These are phyloP conservation scores for Pythium grandisporangium DNA, from an alignment of 352 stramenopile genomes.

Conservation along the genomic window DNA sequence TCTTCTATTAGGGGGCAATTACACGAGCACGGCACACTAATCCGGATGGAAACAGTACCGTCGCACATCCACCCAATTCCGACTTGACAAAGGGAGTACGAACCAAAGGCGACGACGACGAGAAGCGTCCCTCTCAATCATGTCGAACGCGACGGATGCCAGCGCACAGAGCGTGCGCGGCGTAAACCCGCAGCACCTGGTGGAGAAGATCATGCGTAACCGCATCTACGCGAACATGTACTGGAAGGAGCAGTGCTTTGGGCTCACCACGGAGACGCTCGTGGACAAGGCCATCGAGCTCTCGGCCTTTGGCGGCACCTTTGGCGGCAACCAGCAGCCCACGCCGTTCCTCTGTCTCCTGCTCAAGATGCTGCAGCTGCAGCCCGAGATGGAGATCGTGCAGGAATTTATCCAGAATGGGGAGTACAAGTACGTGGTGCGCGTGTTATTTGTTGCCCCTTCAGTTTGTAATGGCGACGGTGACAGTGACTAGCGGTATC, in stretches of 20 bases:
- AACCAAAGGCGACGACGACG: background rate
- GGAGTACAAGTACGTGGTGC: constrained; percentile 91
- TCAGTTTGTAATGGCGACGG: background rate
- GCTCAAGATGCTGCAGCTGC: constrained; percentile 98
- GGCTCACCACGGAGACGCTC: constrained; percentile 92
- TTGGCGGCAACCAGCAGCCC: constrained; percentile 92
- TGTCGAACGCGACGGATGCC: constrained; percentile 89
- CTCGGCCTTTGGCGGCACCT: constrained; percentile 88
- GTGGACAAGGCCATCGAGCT: constrained; percentile 95
- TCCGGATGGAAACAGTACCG: too few relatives aligned
- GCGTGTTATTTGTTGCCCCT: too few relatives aligned
- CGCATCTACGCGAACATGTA: constrained; percentile 94
- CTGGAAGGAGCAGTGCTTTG: constrained; percentile 99
- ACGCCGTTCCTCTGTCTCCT: constrained; percentile 97
- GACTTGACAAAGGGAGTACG: background rate
- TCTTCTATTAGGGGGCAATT: background rate
- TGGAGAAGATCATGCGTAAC: constrained; percentile 98
- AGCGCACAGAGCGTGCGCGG: constrained; percentile 89
- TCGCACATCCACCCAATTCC: too few relatives aligned
- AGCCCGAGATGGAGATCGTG: constrained; percentile 94
- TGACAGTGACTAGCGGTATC: background rate
- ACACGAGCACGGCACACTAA: too few relatives aligned
- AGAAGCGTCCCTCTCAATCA: background rate
- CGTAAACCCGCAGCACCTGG: constrained; percentile 96
- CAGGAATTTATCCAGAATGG: constrained; percentile 94